Evolutionary conservation across 2,329 filamentous ascomycete species (phyloP).

Genomic region (Zymoseptoria brevis): DNA sequence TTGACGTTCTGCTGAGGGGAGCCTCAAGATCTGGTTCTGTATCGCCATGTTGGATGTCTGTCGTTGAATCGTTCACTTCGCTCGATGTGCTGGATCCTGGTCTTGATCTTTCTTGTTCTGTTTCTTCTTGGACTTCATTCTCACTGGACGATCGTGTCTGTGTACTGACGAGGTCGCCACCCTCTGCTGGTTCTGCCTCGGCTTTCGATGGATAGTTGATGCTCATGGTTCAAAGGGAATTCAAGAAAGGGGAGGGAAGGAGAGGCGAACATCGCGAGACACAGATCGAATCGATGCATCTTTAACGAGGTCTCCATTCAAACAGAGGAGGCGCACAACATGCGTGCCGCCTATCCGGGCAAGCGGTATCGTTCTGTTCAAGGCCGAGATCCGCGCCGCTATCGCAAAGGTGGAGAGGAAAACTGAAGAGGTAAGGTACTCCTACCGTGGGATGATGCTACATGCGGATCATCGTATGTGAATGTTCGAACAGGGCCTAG

Average conservation of each 20-base stretch:
- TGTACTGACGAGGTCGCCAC: not conserved
- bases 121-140: not conserved
- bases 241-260: not conserved
- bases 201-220: not conserved
- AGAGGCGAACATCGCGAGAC: not conserved
- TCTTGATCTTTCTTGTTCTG: not conserved
- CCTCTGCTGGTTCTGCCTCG: not conserved
- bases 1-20: slow-evolving; percentile 8
- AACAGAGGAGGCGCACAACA: not conserved
- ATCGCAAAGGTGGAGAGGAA: not conserved
- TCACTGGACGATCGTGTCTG: not conserved
- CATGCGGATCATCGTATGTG: not conserved
- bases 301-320: not conserved
- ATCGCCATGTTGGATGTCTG: not conserved
- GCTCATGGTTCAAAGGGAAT: not conserved
- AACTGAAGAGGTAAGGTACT: not conserved
- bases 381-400: slow-evolving; percentile 4
- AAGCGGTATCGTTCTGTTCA: not conserved
- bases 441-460: not conserved
- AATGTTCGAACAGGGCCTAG: too few relatives aligned
- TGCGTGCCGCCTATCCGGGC: slow-evolving; percentile 2
- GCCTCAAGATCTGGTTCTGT: slow-evolving; percentile 15
- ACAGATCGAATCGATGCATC: not conserved
- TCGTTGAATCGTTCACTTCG: not conserved
- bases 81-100: not conserved